Base-by-base conservation (phyloP, 441 rosid genomes). In the Sinapis alba region DNA sequence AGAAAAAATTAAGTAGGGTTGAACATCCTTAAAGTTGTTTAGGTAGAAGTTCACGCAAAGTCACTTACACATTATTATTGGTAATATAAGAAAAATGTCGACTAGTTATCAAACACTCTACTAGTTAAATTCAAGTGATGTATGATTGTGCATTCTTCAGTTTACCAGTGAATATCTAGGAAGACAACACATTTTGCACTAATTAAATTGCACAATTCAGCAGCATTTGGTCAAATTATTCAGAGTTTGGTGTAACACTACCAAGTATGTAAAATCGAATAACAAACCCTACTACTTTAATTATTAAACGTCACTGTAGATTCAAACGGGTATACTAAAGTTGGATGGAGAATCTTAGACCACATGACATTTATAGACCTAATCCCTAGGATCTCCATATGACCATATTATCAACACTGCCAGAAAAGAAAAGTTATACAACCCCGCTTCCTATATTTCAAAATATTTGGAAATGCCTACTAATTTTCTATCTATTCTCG, bases 381-480 rank as follows among this genome's bases (percentile, higher is more conserved):
- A 70, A 69, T 69, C 45, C 5, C 69, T 68, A 60, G 62, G 72
- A 57, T 56, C 24, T 47, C 18, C 50, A 41, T 27, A 56, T 38
- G 65, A 43, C 58, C 59, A 28, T 15, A 45, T 47, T 20, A 70
- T 58, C 74, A 41, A 45, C 26, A 54, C 18, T 73, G 18, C 32
- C 71, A 18, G 4, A n/a, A 23, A 62, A 10, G 5, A 47, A 21
- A 1, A 10, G 18, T 28, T 13, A 6, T 47, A 59, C 43, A 34
- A 62, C n/a, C 79, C 75, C 79, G 75, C 79, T 76, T 76, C 75
- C 30, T 28, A 30, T 56, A 28, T 63, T 76, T 76, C 61, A 43
- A 76, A 74, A 8, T 16, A 47, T 74, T 59, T 47, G 11, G 7
- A 50, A 21, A 5, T 24, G 1, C 10, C 28, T n/a, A 6, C 28